phyloP scores from a whole-genome alignment of 352 stramenopile species.

The Phytopythium aichiense region DNA sequence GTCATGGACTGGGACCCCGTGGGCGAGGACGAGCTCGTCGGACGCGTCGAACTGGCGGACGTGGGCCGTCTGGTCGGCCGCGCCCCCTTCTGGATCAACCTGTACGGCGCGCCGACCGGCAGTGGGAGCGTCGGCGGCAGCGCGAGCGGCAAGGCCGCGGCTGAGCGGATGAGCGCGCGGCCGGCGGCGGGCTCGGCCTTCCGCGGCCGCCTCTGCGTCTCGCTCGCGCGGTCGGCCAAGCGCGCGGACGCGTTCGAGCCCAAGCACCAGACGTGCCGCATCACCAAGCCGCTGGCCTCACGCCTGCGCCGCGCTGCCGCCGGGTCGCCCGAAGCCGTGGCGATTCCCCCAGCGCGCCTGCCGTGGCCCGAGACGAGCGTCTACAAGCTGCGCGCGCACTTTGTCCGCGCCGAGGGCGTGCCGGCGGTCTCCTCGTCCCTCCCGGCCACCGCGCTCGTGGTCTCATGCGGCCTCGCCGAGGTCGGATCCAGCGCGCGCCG shows the following conservation, averaged over 20 bases:
- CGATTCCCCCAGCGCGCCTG: conserved; percentile 14
- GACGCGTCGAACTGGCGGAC: conserved; percentile 39
- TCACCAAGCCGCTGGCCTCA: not conserved
- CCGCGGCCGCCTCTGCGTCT: conserved; percentile 71
- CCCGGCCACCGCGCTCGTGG: conserved; percentile 41
- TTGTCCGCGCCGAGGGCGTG: conserved; percentile 56
- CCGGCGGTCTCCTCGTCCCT: conserved; percentile 24
- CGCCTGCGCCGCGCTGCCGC: not conserved
- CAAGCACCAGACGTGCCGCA: conserved; percentile 59
- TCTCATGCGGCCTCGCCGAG: conserved; percentile 55
- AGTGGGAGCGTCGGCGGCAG: conserved; percentile 28
- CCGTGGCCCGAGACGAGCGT: conserved; percentile 48
- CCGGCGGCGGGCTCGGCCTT: conserved; percentile 63
- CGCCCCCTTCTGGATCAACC: conserved; percentile 65
- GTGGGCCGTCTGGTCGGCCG: conserved; percentile 27
- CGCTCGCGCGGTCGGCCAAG: conserved; percentile 47
- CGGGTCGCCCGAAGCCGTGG: not conserved
- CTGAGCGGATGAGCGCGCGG: conserved; percentile 59
- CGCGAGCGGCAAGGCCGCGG: conserved; percentile 16
- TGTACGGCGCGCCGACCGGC: conserved; percentile 61
- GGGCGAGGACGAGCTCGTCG: conserved; percentile 60
- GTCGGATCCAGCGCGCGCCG: conserved; percentile 41
- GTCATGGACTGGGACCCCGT: conserved; percentile 74
- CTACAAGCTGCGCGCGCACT: conserved; percentile 66
- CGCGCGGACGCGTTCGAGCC: conserved; percentile 55